Conservation (phyloP, 2,329 filamentous ascomycete genomes). For the Tolypocladium ovalisporum region DNA sequence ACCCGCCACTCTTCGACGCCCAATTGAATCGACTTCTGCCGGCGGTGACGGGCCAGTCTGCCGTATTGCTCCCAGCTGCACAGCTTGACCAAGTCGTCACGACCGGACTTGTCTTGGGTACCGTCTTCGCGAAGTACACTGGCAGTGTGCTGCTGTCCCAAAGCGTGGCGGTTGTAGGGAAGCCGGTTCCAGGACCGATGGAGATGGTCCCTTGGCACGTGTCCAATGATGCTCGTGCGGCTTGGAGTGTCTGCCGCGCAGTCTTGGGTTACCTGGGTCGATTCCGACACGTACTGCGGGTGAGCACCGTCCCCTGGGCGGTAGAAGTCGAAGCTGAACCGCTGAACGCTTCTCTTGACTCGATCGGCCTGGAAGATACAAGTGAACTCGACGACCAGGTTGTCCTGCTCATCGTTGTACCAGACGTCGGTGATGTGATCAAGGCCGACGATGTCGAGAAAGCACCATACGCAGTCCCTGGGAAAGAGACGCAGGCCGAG, state of each 20-base stretch:
- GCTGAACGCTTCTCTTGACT: background rate
- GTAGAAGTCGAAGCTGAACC: background rate
- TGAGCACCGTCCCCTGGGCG: background rate
- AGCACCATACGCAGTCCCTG: slow-evolving; percentile 7
- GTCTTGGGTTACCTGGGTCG: background rate
- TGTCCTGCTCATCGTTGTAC: background rate
- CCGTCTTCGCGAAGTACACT: too few species aligned
- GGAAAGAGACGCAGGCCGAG: slow-evolving; percentile 11
- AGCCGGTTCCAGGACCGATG: background rate
- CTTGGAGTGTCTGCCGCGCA: background rate
- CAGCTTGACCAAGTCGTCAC: slow-evolving; percentile 10
- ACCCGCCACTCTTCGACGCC: slow-evolving; percentile 1
- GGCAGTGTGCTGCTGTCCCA: background rate
- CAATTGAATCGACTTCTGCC: slow-evolving; percentile 3
- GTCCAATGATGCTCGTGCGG: background rate
- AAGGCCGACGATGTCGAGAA: slow-evolving; percentile 6
- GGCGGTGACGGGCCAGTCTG: slow-evolving; percentile 11
- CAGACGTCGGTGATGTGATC: slow-evolving; percentile 3
- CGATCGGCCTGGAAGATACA: slow-evolving; percentile 6
- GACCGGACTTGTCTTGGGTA: background rate
- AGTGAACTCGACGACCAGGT: slow-evolving; percentile 10
- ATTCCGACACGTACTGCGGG: background rate
- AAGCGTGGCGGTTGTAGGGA: background rate
- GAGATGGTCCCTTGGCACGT: background rate
- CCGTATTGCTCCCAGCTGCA: slow-evolving; percentile 15